Conservation (phyloP, 106 monocot genomes). For the Vanilla planifolia region DNA sequence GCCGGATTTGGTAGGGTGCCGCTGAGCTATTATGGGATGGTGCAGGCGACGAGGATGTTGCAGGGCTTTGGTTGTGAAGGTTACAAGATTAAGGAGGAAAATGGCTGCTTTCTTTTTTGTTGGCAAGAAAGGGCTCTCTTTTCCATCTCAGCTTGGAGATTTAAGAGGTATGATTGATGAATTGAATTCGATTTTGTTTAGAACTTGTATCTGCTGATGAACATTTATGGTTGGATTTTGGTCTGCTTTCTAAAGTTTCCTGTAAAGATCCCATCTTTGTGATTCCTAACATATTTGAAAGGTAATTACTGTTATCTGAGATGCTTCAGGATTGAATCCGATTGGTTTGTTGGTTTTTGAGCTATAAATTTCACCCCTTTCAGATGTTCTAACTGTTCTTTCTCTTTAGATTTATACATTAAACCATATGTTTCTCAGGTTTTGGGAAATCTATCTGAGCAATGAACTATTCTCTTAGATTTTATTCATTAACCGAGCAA, state of each 20-base stretch:
- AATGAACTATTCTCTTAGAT: too few species aligned
- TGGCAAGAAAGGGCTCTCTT: constrained; percentile 62
- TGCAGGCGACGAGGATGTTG: constrained; percentile 49
- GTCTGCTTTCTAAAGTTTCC: not conserved
- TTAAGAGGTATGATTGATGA: constrained; percentile 36
- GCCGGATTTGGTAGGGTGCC: constrained; percentile 45
- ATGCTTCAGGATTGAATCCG: too few species aligned
- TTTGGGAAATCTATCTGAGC: too few species aligned
- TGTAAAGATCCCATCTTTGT: too few species aligned
- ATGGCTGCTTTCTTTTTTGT: constrained; percentile 41
- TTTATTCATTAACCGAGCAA: too few species aligned
- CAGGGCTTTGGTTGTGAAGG: constrained; percentile 45
- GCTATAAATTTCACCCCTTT: too few species aligned
- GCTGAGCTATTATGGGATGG: constrained; percentile 35
- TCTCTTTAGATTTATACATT: too few species aligned
- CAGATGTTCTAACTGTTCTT: too few species aligned
- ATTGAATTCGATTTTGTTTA: not conserved
- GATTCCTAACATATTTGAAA: not conserved
- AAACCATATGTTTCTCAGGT: too few species aligned
- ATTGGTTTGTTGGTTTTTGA: too few species aligned
- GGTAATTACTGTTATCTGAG: not conserved
- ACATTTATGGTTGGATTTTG: not conserved
- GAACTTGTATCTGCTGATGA: too few species aligned
- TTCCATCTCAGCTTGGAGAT: constrained; percentile 70
- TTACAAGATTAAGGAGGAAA: constrained; percentile 43